These are phyloP conservation scores for Pachyrhizus erosus DNA, from an alignment of 306 rosid species.

Conservation along the genomic window DNA sequence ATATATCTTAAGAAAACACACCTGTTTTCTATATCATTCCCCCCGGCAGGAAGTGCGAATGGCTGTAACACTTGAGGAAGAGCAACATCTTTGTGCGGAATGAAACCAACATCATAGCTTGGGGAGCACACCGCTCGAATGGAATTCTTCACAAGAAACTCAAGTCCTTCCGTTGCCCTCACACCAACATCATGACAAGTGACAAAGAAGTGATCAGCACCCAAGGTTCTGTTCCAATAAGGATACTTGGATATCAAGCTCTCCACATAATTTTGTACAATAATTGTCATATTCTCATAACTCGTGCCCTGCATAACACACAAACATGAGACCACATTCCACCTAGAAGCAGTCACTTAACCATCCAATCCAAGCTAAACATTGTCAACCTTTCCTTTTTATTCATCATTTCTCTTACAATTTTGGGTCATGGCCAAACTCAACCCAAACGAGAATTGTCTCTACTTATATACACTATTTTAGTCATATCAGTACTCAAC, in stretches of 20 bases:
- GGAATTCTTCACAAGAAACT: constrained; percentile 85
- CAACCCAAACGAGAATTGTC: neutral
- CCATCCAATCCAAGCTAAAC: constrained; percentile 23
- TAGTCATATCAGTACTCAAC: neutral
- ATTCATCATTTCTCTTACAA: neutral
- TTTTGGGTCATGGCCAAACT: neutral
- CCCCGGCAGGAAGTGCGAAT: constrained; percentile 97
- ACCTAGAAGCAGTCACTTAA: constrained; percentile 30
- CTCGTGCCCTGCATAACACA: constrained; percentile 79
- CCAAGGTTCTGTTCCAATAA: constrained; percentile 98
- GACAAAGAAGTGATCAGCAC: constrained; percentile 95
- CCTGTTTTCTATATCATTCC: constrained; percentile 92
- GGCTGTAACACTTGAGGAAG: constrained; percentile 98
- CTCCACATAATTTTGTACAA: constrained; percentile 87
- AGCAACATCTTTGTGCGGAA: constrained; percentile 97
- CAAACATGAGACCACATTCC: constrained; percentile 36
- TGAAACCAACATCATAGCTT: constrained; percentile 94
- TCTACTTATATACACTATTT: neutral
- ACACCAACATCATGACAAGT: constrained; percentile 99
- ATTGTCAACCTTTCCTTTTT: neutral
- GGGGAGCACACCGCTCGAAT: constrained; percentile 98
- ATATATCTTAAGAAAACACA: constrained; percentile 35
- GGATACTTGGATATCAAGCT: constrained; percentile 91
- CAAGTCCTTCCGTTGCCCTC: constrained; percentile 91
- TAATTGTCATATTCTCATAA: constrained; percentile 92